phyloP scores from a whole-genome alignment of 164 flowering plant species.

The Magnolia kwangsiensis region DNA sequence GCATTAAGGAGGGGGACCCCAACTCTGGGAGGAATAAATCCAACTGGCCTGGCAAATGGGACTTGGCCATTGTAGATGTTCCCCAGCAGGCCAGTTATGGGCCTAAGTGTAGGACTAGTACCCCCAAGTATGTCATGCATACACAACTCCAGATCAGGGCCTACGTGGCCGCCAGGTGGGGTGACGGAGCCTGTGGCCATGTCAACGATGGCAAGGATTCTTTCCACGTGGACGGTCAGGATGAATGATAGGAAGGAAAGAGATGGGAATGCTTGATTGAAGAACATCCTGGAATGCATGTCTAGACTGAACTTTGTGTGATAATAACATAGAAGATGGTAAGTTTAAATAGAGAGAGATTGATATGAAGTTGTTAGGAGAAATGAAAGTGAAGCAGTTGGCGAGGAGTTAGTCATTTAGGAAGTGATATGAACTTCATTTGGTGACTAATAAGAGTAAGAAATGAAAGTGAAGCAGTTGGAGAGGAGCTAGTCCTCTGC shows the following conservation, averaged over 20 bases:
- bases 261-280: slow-evolving; percentile 19
- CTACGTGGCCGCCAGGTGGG: slow-evolving; percentile 10
- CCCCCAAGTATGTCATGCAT: slow-evolving; percentile 92
- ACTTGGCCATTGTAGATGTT: slow-evolving; percentile 82
- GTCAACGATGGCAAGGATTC: slow-evolving; percentile 11
- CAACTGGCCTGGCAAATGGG: slow-evolving; percentile 80
- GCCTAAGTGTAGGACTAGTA: slow-evolving; percentile 74
- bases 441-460: neutral
- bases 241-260: slow-evolving; percentile 23
- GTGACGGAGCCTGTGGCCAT: slow-evolving; percentile 13
- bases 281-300: slow-evolving; percentile 19
- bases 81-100: slow-evolving; percentile 79
- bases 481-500: neutral
- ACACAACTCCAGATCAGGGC: slow-evolving; percentile 54
- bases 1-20: slow-evolving; percentile 76
- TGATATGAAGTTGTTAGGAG: neutral
- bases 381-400: neutral
- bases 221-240: slow-evolving; percentile 12
- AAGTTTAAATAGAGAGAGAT: slow-evolving; percentile 1
- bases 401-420: neutral
- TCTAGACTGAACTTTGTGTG: neutral
- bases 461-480: neutral
- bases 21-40: slow-evolving; percentile 49
- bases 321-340: neutral
- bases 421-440: neutral